Evolutionary conservation across 2,329 filamentous ascomycete species (phyloP).

Genomic region (Ophiocordyceps camponoti-floridani): DNA sequence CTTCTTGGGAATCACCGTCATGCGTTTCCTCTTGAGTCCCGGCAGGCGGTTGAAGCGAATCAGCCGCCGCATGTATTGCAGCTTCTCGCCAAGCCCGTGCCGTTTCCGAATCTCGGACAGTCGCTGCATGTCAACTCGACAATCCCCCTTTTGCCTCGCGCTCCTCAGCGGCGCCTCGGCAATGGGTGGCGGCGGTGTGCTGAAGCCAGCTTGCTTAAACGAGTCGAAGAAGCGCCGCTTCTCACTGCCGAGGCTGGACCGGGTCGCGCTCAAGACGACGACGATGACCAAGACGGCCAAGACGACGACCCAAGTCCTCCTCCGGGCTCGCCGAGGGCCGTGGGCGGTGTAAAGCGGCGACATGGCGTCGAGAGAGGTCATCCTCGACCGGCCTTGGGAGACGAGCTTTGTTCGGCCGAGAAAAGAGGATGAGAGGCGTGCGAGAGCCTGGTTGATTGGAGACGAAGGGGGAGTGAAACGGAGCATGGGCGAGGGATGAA

Average conservation of each 20-base stretch:
- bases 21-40: conserved; percentile 28
- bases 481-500: neutral
- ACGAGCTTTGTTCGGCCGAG: neutral
- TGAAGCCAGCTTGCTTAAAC: neutral
- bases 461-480: neutral
- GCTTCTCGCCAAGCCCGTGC: neutral
- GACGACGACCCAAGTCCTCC: neutral
- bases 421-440: neutral
- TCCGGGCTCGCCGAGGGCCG: neutral
- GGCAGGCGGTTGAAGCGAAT: conserved; percentile 28
- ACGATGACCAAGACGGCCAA: neutral
- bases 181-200: neutral
- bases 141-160: neutral
- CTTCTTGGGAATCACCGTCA: conserved; percentile 30
- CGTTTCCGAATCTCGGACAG: neutral
- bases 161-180: neutral
- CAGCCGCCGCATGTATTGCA: conserved; percentile 33
- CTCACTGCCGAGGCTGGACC: neutral
- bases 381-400: neutral
- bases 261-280: neutral
- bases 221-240: neutral
- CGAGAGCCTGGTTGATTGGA: neutral
- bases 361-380: neutral
- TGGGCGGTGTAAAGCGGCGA: neutral
- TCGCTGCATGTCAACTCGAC: neutral